Base-by-base conservation (phyloP, 352 stramenopile genomes). In the Phytophthora melonis region DNA sequence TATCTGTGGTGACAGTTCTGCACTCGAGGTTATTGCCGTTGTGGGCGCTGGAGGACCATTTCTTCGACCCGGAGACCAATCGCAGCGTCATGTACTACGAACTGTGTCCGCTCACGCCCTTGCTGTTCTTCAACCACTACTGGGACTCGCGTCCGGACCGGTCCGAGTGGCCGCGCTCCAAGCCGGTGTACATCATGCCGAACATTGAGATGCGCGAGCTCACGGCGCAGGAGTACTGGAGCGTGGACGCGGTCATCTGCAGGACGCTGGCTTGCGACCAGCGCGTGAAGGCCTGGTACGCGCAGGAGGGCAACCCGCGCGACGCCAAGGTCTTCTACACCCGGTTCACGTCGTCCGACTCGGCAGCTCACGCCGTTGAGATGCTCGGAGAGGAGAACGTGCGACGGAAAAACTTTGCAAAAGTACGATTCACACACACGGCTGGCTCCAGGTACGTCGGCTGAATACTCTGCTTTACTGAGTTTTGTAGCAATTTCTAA, bases 141-240 rank as follows among this genome's bases (percentile, higher is more conserved):
- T 89, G 82, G 82, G 64, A 85, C 54, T 61, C 34, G 0, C 45
- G 73, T 0, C 62, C 56, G 13, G 52, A 66, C 5, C 32, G 27
- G 14, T 50, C 62, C 1, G 53, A 66, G 1, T 83, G 76, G 68
- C 75, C 70, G 5, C n/a, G 36, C 14, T 32, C 53, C 6, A 89
- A 87, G 23, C 73, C 78, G 0, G 66, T 89, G 47, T 89, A 82
- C 58, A 30, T 82, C n/a, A 84, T 82, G 72, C 78, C 78, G 2
- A 84, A 84, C 36, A 82, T 84, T 16, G 75, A 89, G 65, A 92
- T 91, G 81, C 68, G 77, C 52, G 74, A 92, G 68, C 68, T 92
- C 13, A 66, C 68, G 23, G 74, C 74, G 0, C 54, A 80, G 1
- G 74, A 91, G 43, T 85, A 88, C 27, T 88, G 84, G 74, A 68